Percentiles rank a stretch among this genome's conserved stretches.
Conservation (phyloP, 2,329 filamentous ascomycete genomes). For the Anisogramma anomala region DNA sequence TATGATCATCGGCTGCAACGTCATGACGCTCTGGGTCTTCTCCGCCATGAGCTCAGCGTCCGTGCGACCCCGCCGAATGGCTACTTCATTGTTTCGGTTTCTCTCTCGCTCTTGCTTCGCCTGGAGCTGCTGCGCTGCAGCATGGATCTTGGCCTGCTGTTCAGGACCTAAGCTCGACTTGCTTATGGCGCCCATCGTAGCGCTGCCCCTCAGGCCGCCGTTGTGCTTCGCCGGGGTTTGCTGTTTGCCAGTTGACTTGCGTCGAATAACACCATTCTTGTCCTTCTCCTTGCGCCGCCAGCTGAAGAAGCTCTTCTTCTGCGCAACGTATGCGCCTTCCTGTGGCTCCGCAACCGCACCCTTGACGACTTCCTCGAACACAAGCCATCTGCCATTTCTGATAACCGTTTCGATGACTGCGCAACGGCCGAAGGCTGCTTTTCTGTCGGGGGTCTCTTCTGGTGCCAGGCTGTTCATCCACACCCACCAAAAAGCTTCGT, state of each 20-base stretch:
- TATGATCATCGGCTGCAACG: conserved; percentile 71
- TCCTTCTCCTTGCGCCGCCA: conserved; percentile 61
- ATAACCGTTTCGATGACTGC: conserved; percentile 85
- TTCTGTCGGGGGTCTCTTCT: conserved; percentile 75
- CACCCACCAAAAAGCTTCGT: conserved; percentile 99
- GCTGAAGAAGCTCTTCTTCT: conserved; percentile 91
- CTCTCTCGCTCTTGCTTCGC: conserved; percentile 53
- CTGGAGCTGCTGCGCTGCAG: conserved; percentile 75
- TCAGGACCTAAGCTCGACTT: conserved; percentile 81
- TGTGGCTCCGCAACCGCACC: conserved; percentile 78
- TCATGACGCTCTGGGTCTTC: conserved; percentile 85
- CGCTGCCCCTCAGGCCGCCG: conserved; percentile 29
- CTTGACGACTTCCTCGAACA: conserved; percentile 94
- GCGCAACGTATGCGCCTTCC: conserved; percentile 78
- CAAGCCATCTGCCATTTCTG: conserved; percentile 70
- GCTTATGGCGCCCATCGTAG: conserved; percentile 38
- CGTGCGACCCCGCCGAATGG: conserved; percentile 37
- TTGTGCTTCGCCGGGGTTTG: conserved; percentile 37
- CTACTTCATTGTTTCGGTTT: conserved; percentile 20
- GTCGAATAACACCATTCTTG: conserved; percentile 38
- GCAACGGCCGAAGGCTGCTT: conserved; percentile 88
- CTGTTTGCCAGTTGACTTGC: conserved; percentile 56
- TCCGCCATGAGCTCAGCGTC: conserved; percentile 45
- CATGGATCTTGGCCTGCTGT: conserved; percentile 86
- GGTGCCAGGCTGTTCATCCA: conserved; percentile 93